These are phyloP conservation scores for Henningerozyma blattae DNA, from an alignment of 805 yeast genomes.

Conservation along the genomic window DNA sequence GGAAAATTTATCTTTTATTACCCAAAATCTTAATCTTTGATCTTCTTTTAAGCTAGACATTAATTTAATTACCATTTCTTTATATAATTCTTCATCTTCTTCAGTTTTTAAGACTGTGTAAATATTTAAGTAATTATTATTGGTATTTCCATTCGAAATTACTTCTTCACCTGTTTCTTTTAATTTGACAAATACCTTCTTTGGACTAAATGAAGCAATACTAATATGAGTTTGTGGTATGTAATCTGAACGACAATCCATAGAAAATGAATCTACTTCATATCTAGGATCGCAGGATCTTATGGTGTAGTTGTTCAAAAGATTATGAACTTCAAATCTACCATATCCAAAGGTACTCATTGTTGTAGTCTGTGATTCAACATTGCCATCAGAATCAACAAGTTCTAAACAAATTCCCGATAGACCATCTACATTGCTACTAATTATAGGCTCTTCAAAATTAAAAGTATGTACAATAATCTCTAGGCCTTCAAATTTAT, in stretches of 20 bases:
- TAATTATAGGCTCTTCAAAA: slow-evolving; percentile 14
- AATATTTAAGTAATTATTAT: slow-evolving; percentile 8
- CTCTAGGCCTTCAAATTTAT: slow-evolving; percentile 40
- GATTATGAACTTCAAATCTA: slow-evolving; percentile 34
- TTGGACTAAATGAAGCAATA: slow-evolving; percentile 9
- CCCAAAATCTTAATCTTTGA: slow-evolving; percentile 60
- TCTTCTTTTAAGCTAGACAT: slow-evolving; percentile 1
- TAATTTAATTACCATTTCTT: slow-evolving; percentile 9
- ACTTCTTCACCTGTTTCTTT: not conserved
- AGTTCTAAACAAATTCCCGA: slow-evolving; percentile 45
- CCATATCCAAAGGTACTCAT: slow-evolving; percentile 79
- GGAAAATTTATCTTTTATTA: slow-evolving; percentile 57
- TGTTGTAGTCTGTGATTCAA: slow-evolving; percentile 44
- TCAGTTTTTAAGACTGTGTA: slow-evolving; percentile 11
- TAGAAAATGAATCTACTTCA: slow-evolving; percentile 13
- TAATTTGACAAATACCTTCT: slow-evolving; percentile 12
- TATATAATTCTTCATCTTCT: slow-evolving; percentile 4
- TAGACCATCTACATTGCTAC: slow-evolving; percentile 18
- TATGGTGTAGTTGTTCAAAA: slow-evolving; percentile 6
- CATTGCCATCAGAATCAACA: slow-evolving; percentile 11
- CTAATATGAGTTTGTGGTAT: slow-evolving; percentile 7
- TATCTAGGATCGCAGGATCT: slow-evolving; percentile 13
- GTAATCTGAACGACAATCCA: slow-evolving; percentile 17
- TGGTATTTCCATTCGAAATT: not conserved
- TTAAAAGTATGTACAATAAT: slow-evolving; percentile 64